phyloP scores from a whole-genome alignment of 805 yeast species.

The Isabelozyma heimii region DNA sequence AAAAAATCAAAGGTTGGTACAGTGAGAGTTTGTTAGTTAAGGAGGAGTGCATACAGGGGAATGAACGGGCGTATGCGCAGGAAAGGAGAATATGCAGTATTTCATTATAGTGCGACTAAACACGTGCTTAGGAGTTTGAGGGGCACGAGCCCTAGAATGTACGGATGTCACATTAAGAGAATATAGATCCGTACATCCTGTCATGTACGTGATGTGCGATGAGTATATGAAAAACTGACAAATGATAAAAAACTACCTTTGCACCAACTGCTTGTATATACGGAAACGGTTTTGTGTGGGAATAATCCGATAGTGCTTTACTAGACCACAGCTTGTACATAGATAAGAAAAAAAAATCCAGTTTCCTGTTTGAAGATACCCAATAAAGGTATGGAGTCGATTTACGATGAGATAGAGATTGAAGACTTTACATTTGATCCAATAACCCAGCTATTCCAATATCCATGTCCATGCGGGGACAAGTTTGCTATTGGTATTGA shows the following conservation, averaged over 20 bases:
- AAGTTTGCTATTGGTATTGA: constrained; percentile 81
- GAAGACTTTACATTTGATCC: constrained; percentile 95
- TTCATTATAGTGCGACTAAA: neutral
- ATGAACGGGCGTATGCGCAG: too few relatives aligned
- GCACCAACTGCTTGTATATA: neutral
- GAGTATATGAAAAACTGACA: neutral
- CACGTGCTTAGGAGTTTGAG: neutral
- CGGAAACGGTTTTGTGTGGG: neutral
- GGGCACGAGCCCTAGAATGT: neutral
- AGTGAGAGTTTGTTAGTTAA: neutral
- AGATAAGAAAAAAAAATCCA: too few relatives aligned
- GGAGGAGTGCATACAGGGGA: neutral
- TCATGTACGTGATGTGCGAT: neutral
- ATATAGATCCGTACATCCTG: neutral
- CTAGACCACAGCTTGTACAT: neutral
- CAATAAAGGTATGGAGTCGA: constrained; percentile 46
- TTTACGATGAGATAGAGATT: constrained; percentile 93
- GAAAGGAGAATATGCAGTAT: too few relatives aligned
- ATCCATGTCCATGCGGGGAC: constrained; percentile 99
- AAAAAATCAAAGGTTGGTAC: neutral
- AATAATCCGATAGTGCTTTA: neutral
- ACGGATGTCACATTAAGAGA: neutral
- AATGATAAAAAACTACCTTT: neutral
- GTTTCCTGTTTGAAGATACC: too few relatives aligned
- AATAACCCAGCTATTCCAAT: constrained; percentile 74